phyloP scores from a whole-genome alignment of 148 eudicot genomes.

The Nyssa sinensis region DNA sequence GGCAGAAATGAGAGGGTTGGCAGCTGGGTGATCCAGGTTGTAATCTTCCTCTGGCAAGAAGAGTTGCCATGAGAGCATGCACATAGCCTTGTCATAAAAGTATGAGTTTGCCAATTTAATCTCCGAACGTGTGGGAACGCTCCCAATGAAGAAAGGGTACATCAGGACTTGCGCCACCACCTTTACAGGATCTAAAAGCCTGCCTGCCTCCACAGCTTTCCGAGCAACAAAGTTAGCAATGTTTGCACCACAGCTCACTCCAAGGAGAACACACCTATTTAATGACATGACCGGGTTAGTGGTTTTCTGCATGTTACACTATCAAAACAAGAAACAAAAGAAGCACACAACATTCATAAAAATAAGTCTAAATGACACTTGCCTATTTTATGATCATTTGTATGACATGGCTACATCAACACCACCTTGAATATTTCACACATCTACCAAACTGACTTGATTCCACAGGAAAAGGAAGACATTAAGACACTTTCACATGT shows the following conservation, averaged over 20 bases:
- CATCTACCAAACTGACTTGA: neutral
- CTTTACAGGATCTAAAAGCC: conserved; percentile 73
- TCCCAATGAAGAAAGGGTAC: conserved; percentile 87
- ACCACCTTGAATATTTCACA: neutral
- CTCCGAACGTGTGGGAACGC: conserved; percentile 75
- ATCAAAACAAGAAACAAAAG: neutral
- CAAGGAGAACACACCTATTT: conserved; percentile 79
- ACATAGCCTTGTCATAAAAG: conserved; percentile 72
- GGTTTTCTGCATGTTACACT: neutral
- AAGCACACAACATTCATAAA: neutral
- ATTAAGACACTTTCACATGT: neutral
- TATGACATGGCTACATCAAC: neutral
- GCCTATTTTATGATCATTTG: neutral
- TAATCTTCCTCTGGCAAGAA: conserved; percentile 67
- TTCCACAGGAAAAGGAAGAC: neutral
- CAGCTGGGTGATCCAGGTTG: conserved; percentile 83
- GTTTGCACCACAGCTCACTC: conserved; percentile 84
- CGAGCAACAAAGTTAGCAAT: conserved; percentile 72
- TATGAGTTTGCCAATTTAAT: conserved; percentile 72
- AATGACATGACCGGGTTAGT: neutral
- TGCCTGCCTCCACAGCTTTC: conserved; percentile 64
- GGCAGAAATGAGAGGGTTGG: conserved; percentile 55
- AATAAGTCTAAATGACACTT: neutral
- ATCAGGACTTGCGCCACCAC: conserved; percentile 84
- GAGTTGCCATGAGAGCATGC: conserved; percentile 79